A percentile compares a stretch with the other conserved stretches of the same genome.
Evolutionary conservation across 1,139 yeast genomes (phyloP).

Genomic region (Hemisphaericaspora lyxosophila): DNA sequence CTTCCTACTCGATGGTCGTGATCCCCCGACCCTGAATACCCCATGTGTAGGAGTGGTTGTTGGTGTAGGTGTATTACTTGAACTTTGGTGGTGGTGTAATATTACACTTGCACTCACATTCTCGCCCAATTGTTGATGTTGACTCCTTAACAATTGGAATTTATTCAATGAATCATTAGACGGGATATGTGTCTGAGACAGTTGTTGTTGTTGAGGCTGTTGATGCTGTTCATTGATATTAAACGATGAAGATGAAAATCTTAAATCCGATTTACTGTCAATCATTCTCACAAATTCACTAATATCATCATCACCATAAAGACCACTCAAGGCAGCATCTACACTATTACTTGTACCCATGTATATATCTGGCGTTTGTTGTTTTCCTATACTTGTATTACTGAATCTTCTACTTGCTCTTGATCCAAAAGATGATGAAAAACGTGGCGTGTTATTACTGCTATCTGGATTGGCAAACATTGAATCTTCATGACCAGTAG

Average conservation of each 20-base stretch:
- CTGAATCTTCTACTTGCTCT: slow-evolving; percentile 47
- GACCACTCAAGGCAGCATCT: slow-evolving; percentile 41
- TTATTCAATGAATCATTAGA: slow-evolving; percentile 32
- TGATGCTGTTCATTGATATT: slow-evolving; percentile 2
- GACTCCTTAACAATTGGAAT: slow-evolving; percentile 39
- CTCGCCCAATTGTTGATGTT: slow-evolving; percentile 51
- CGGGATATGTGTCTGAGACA: slow-evolving; percentile 2
- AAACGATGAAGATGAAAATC: slow-evolving; percentile 23
- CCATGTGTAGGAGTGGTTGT: slow-evolving; percentile 8
- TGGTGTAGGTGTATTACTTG: slow-evolving; percentile 4
- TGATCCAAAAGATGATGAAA: slow-evolving; percentile 58
- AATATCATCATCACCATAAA: slow-evolving; percentile 65
- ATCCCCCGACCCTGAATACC: slow-evolving; percentile 9
- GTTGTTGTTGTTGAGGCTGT: slow-evolving; percentile 1
- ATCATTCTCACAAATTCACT: slow-evolving; percentile 79
- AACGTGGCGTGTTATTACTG: slow-evolving; percentile 39
- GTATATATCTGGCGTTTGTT: slow-evolving; percentile 20
- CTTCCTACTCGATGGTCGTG: slow-evolving; percentile 30
- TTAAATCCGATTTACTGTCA: slow-evolving; percentile 61
- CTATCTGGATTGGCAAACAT: slow-evolving; percentile 25
- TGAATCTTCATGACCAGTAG: slow-evolving; percentile 37
- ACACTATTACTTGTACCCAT: slow-evolving; percentile 19
- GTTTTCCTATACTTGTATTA: slow-evolving; percentile 33
- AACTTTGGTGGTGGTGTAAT: slow-evolving; percentile 20
- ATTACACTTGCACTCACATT: slow-evolving; percentile 49